phyloP scores from a whole-genome alignment of 352 stramenopile genomes.

The Globisporangium echinulatum region DNA sequence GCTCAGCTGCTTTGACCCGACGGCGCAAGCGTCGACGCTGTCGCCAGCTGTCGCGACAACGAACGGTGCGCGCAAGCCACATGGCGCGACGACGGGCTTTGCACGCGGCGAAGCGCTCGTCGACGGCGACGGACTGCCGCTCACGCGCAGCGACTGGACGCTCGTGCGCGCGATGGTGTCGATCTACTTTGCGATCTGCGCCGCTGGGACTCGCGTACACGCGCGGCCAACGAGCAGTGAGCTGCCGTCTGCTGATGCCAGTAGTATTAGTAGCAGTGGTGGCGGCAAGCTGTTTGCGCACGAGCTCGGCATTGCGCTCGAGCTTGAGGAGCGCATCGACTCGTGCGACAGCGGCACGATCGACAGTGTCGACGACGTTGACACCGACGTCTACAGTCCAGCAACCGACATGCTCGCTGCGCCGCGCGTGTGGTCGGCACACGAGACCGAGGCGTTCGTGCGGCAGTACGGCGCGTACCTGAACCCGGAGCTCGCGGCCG shows the following conservation, averaged over 20 bases:
- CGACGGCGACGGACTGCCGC: constrained; percentile 68
- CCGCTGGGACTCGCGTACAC: constrained; percentile 40
- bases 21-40: constrained; percentile 41
- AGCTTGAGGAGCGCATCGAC: constrained; percentile 31
- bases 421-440: constrained; percentile 20
- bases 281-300: constrained; percentile 42
- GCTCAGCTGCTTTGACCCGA: constrained; percentile 78
- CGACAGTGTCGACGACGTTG: constrained; percentile 1
- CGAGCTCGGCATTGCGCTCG: constrained; percentile 57
- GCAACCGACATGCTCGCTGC: constrained; percentile 10
- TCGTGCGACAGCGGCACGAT: constrained; percentile 11
- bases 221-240: constrained; percentile 29
- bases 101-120: constrained; percentile 62
- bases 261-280: constrained; percentile 1
- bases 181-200: constrained; percentile 68
- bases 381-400: neutral
- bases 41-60: constrained; percentile 8
- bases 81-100: constrained; percentile 25
- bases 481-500: constrained; percentile 72
- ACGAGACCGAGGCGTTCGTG: constrained; percentile 66
- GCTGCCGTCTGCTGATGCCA: constrained; percentile 10
- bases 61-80: constrained; percentile 9
- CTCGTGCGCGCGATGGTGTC: constrained; percentile 74
- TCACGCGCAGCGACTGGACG: constrained; percentile 80
- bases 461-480: constrained; percentile 81